Percentiles rank a stretch among this genome's conserved stretches.
Conservation (phyloP, 2,329 filamentous ascomycete species). For the Colletotrichum liaoningense region DNA sequence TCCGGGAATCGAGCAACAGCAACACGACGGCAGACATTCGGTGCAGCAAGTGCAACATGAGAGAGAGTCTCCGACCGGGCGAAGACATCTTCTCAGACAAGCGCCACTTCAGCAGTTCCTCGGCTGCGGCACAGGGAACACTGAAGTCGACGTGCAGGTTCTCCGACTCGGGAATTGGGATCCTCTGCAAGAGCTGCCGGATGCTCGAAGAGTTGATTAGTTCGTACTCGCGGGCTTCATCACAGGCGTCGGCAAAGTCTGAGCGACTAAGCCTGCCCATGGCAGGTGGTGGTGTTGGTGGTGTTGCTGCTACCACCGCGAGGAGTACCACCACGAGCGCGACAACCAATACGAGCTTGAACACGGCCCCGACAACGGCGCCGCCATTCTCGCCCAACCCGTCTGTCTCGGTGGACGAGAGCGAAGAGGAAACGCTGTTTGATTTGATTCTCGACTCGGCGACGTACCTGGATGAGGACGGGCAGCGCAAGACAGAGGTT, state of each 20-base stretch:
- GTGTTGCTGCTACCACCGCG: not conserved
- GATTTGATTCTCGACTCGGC: conserved; percentile 30
- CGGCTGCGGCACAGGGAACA: not conserved
- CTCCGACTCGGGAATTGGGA: conserved; percentile 33
- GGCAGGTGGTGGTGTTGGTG: not conserved
- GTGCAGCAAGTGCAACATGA: conserved; percentile 34
- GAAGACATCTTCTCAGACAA: conserved; percentile 13
- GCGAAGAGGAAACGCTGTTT: conserved; percentile 32
- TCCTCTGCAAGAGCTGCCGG: conserved; percentile 25
- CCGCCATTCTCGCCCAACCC: conserved; percentile 8
- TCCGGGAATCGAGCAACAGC: not conserved
- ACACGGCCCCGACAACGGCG: not conserved
- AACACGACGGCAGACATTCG: conserved; percentile 23
- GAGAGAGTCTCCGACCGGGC: conserved; percentile 19
- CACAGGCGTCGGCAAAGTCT: conserved; percentile 12
- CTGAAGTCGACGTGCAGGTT: conserved; percentile 18
- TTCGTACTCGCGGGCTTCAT: conserved; percentile 29
- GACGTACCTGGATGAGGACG: conserved; percentile 24
- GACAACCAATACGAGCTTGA: not conserved
- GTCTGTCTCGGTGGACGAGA: conserved; percentile 19
- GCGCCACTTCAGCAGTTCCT: not conserved
- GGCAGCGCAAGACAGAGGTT: conserved; percentile 8
- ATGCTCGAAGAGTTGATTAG: conserved; percentile 33
- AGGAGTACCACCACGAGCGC: too few species aligned
- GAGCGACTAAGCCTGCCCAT: not conserved